Percentiles rank a stretch among this genome's conserved stretches.
Evolutionary conservation across 352 stramenopile species (phyloP).

Genomic region (Pythium insidiosum): DNA sequence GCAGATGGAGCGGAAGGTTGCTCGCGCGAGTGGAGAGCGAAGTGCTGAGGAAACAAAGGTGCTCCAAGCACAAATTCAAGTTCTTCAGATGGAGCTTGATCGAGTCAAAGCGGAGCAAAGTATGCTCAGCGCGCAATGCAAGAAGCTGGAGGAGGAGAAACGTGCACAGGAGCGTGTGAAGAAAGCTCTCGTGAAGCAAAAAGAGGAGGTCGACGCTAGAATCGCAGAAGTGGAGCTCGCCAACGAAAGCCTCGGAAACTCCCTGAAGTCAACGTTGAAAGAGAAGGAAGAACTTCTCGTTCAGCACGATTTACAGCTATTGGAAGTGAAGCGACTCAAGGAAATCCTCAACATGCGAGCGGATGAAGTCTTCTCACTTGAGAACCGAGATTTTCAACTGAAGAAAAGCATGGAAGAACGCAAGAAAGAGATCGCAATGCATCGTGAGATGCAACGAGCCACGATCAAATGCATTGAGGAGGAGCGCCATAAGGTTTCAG

Average conservation of each 20-base stretch:
- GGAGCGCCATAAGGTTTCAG: conserved; percentile 89
- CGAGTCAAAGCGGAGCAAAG: conserved; percentile 80
- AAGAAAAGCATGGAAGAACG: conserved; percentile 93
- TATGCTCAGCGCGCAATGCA: conserved; percentile 87
- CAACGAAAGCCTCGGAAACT: conserved; percentile 83
- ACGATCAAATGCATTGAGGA: conserved; percentile 87
- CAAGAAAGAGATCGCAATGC: conserved; percentile 85
- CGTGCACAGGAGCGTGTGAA: conserved; percentile 68
- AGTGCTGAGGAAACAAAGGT: conserved; percentile 92
- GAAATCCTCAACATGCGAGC: conserved; percentile 83
- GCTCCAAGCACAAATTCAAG: conserved; percentile 87
- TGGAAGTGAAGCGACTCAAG: conserved; percentile 90
- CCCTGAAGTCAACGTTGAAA: conserved; percentile 72
- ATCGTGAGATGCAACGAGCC: conserved; percentile 87
- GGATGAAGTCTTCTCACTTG: conserved; percentile 91
- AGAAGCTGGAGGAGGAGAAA: conserved; percentile 91
- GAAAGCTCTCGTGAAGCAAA: conserved; percentile 63
- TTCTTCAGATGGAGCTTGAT: conserved; percentile 87
- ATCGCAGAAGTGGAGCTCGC: conserved; percentile 89
- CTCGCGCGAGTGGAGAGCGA: conserved; percentile 88
- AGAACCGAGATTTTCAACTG: conserved; percentile 91
- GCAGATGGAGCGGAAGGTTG: conserved; percentile 93
- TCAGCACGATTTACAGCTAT: conserved; percentile 89
- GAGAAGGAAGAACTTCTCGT: conserved; percentile 92
- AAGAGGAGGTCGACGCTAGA: conserved; percentile 64